A percentile compares a stretch with the other conserved stretches of the same genome.
phyloP scores from a whole-genome alignment of 768 basidiomycete species.

The Gelatoporia subvermispora region DNA sequence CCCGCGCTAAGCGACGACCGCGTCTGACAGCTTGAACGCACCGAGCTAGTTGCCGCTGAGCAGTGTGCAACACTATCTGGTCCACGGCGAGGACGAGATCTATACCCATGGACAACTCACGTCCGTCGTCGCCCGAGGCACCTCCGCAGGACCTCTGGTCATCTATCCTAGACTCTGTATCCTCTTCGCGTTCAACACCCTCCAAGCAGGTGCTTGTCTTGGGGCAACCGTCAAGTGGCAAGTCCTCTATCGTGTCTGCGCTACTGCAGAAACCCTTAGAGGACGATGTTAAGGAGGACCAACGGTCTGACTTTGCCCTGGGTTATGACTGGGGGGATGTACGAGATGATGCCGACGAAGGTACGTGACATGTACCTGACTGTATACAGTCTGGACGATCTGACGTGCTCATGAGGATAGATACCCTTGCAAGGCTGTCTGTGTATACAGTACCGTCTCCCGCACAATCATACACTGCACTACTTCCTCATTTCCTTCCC shows the following conservation, averaged over 20 bases:
- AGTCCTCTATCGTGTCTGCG: conserved; percentile 68
- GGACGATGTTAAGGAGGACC: conserved; percentile 54
- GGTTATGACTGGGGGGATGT: conserved; percentile 93
- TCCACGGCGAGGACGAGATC: neutral
- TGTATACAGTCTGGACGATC: neutral
- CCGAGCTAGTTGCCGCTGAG: neutral
- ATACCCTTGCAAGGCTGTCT: conserved; percentile 84
- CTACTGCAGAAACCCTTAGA: conserved; percentile 61
- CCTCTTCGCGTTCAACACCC: conserved; percentile 73
- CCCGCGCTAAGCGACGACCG: neutral
- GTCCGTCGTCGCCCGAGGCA: conserved; percentile 65
- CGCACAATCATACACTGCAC: conserved; percentile 59
- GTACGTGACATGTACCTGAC: conserved; percentile 35
- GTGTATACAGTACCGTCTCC: conserved; percentile 88
- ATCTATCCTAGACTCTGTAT: conserved; percentile 85
- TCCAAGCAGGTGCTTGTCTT: conserved; percentile 86
- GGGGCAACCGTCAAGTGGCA: conserved; percentile 75
- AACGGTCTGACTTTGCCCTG: conserved; percentile 72
- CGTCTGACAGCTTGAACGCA: neutral
- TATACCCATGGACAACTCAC: conserved; percentile 36
- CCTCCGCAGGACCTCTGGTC: conserved; percentile 87
- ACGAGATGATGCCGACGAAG: conserved; percentile 91
- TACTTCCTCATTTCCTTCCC: conserved; percentile 77
- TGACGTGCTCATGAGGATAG: conserved; percentile 34
- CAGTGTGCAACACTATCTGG: neutral